phyloP scores from a whole-genome alignment of 768 basidiomycete species.

The Gautieria morchelliformis region DNA sequence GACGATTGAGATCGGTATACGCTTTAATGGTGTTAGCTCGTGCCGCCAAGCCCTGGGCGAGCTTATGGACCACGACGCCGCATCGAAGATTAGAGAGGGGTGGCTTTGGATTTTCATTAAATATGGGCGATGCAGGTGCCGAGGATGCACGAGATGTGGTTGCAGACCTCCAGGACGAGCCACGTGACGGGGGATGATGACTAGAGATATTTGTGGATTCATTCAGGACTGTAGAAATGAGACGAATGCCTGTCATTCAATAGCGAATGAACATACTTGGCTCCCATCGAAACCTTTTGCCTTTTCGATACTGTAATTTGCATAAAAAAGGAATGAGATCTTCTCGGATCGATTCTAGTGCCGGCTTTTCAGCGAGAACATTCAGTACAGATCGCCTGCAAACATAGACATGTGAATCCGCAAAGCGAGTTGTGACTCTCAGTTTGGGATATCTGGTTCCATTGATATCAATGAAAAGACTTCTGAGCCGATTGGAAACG shows the following conservation, averaged over 20 bases:
- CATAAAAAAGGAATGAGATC: slow-evolving; percentile 92
- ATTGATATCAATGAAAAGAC: slow-evolving; percentile 1
- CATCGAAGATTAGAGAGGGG: slow-evolving; percentile 50
- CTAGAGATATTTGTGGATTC: not conserved
- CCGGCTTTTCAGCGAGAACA: slow-evolving; percentile 48
- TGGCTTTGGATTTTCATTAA: slow-evolving; percentile 25
- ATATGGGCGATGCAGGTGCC: slow-evolving; percentile 14
- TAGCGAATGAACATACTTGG: slow-evolving; percentile 27
- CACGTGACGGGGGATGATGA: not conserved
- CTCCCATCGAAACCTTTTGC: slow-evolving; percentile 50
- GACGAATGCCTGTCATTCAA: not conserved
- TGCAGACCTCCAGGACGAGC: not conserved
- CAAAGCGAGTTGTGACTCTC: slow-evolving; percentile 54
- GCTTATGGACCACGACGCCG: slow-evolving; percentile 51
- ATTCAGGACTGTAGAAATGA: not conserved
- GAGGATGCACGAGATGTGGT: slow-evolving; percentile 12
- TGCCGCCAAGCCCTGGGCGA: slow-evolving; percentile 45
- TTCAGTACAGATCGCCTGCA: slow-evolving; percentile 70
- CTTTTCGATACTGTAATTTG: slow-evolving; percentile 68
- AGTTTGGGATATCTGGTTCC: slow-evolving; percentile 56
- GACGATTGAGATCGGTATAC: slow-evolving; percentile 74
- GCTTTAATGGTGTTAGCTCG: slow-evolving; percentile 69
- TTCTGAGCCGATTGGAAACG: slow-evolving; percentile 10
- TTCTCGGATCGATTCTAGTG: slow-evolving; percentile 76
- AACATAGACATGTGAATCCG: slow-evolving; percentile 89